phyloP scores from a whole-genome alignment of 108 stramenopile species.

The Nitzschia sp. region DNA sequence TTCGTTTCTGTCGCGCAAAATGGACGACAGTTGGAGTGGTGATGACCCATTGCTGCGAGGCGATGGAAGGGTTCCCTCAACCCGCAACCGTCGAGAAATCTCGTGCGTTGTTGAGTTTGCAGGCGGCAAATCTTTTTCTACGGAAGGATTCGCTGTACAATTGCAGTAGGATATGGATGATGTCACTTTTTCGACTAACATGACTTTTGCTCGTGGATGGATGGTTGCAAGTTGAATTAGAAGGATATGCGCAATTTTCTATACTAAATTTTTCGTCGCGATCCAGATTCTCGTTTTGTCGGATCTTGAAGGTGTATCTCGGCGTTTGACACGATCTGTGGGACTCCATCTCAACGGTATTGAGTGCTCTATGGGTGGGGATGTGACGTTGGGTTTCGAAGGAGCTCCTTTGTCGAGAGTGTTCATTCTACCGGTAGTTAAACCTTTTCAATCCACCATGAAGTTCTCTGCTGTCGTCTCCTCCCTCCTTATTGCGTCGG shows the following conservation, averaged over 20 bases:
- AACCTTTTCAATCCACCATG: constrained; percentile 49
- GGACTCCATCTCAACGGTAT: no score
- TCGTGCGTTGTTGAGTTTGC: constrained; percentile 12
- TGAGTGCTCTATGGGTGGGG: no score
- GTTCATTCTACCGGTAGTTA: no score
- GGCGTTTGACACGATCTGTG: background rate
- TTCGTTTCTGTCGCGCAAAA: constrained; percentile 11
- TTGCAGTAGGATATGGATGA: background rate
- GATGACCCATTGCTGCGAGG: no score
- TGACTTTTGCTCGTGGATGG: no score
- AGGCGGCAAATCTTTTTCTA: constrained; percentile 3
- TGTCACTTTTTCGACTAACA: background rate
- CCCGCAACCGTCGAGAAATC: background rate
- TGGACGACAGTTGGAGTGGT: background rate
- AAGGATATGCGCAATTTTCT: background rate
- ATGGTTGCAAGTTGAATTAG: background rate
- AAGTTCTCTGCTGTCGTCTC: constrained; percentile 77
- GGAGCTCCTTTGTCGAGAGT: no score
- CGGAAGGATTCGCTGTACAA: background rate
- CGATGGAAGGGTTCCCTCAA: no score
- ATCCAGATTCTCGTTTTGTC: background rate
- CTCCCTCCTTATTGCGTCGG: constrained; percentile 68
- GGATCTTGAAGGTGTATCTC: constrained; percentile 10
- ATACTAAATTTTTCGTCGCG: constrained; percentile 1
- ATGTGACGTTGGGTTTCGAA: no score